Conservation (phyloP, 2,329 filamentous ascomycete genomes). For the Myriosclerotinia curreyana region DNA sequence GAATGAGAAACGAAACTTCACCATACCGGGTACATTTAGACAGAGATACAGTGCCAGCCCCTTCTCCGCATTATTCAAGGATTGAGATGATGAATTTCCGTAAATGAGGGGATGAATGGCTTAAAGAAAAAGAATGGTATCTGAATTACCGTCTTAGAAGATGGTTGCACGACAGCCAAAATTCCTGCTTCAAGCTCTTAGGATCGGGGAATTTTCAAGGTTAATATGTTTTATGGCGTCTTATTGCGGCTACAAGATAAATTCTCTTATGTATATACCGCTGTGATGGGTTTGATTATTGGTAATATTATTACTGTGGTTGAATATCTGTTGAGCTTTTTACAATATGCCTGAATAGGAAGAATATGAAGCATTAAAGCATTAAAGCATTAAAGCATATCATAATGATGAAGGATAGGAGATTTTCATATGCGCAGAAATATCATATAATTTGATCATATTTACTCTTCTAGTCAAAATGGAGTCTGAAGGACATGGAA, state of each 20-base stretch:
- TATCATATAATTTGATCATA: conserved; percentile 8
- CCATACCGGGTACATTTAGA: not conserved
- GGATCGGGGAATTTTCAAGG: not conserved
- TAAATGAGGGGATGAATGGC: not conserved
- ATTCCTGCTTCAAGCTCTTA: conserved; percentile 8
- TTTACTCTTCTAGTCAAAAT: not conserved
- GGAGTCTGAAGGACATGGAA: not conserved
- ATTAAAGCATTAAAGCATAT: not conserved
- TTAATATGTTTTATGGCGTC: conserved; percentile 4
- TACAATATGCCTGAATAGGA: not conserved
- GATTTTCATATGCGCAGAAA: not conserved
- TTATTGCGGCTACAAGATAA: conserved; percentile 20
- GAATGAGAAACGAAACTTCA: not conserved
- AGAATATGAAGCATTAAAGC: conserved; percentile 3
- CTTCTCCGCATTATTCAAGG: conserved; percentile 19
- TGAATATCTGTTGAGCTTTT: conserved; percentile 6
- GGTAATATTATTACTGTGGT: not conserved
- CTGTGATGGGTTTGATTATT: not conserved
- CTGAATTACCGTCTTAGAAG: conserved; percentile 18
- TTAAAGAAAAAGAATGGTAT: not conserved
- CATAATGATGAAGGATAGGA: not conserved
- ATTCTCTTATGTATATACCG: not conserved
- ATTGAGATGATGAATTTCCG: not conserved
- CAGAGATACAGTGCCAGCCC: not conserved
- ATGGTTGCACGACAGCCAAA: conserved; percentile 4